Evolutionary conservation across 1,284 basidiomycete species (phyloP).

Genomic region (Amylostereum areolatum): DNA sequence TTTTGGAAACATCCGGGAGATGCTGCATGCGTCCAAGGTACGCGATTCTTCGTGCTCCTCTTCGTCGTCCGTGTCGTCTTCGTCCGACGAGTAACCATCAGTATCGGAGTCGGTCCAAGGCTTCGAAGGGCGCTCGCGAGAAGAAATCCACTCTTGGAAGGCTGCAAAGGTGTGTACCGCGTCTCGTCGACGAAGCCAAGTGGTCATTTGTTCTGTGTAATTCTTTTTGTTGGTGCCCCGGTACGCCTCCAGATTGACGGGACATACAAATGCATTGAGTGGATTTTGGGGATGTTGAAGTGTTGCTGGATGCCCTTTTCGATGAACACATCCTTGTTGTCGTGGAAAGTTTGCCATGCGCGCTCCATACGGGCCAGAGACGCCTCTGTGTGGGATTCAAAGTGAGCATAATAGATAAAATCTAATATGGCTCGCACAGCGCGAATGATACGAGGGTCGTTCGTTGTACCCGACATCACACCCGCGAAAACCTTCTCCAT

Average conservation of each 20-base stretch:
- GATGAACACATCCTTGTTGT: background rate
- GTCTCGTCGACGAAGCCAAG: conserved; percentile 17
- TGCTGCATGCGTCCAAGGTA: too few relatives aligned
- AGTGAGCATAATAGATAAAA: background rate
- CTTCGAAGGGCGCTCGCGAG: too few relatives aligned
- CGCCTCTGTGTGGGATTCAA: background rate
- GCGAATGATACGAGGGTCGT: too few relatives aligned
- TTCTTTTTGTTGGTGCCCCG: conserved; percentile 18
- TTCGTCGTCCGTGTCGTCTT: too few relatives aligned
- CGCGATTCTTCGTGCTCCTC: too few relatives aligned
- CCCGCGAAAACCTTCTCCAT: conserved; percentile 20
- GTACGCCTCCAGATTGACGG: conserved; percentile 12
- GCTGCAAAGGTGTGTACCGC: background rate
- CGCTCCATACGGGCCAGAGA: background rate
- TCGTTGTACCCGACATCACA: conserved; percentile 10
- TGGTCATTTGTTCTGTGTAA: conserved; percentile 20
- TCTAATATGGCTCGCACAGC: background rate
- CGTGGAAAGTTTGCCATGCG: background rate
- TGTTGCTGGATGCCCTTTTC: background rate
- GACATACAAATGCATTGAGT: background rate
- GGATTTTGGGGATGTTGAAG: background rate
- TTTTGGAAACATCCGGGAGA: too few relatives aligned
- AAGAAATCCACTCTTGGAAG: too few relatives aligned
- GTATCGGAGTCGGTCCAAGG: too few relatives aligned
- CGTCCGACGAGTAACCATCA: too few relatives aligned